Conservation (phyloP, 768 basidiomycete genomes). For the Polyporus arcularius region DNA sequence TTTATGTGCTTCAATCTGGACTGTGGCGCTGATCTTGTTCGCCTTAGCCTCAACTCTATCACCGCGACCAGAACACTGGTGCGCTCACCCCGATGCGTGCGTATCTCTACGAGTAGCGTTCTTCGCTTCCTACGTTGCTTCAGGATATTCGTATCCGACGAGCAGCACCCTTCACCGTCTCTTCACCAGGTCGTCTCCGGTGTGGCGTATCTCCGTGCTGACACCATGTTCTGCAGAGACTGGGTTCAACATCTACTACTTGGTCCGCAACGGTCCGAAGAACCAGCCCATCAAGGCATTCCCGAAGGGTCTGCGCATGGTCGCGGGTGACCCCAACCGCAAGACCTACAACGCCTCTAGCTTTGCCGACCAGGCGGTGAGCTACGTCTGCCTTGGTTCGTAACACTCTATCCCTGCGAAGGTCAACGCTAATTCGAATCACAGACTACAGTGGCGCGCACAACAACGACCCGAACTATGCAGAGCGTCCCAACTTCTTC, state of each 20-base stretch:
- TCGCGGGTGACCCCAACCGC: conserved; percentile 32
- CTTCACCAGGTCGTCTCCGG: no score
- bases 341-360: conserved; percentile 33
- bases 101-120: background rate
- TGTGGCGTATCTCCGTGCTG: background rate
- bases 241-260: conserved; percentile 27
- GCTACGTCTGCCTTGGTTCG: conserved; percentile 32
- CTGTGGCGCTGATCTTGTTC: background rate
- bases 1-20: background rate
- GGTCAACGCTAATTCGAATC: background rate
- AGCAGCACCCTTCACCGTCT: no score
- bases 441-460: conserved; percentile 21
- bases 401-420: background rate
- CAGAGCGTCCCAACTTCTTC: conserved; percentile 19
- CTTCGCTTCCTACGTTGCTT: background rate
- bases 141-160: no score
- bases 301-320: conserved; percentile 29
- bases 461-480: conserved; percentile 21
- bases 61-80: conserved; percentile 20
- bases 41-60: conserved; percentile 21
- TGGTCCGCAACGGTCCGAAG: conserved; percentile 23
- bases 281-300: conserved; percentile 24
- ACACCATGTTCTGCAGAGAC: conserved; percentile 2
- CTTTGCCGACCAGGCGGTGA: conserved; percentile 35
- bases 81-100: conserved; percentile 21